Evolutionary conservation across 768 basidiomycete species (phyloP).

Genomic region (Daedaleopsis nitida): DNA sequence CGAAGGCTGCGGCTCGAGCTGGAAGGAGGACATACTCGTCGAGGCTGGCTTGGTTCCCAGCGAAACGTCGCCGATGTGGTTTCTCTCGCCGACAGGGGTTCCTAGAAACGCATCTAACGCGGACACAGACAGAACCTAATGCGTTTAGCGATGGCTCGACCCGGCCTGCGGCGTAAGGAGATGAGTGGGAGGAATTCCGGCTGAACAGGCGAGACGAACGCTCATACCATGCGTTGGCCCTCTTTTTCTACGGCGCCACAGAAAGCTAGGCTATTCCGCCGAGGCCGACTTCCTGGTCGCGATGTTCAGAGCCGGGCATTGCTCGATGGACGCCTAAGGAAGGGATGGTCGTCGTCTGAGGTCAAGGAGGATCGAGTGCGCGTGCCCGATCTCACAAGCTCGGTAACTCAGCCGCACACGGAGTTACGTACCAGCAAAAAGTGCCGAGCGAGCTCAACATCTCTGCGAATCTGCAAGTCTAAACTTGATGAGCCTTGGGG

Average conservation of each 20-base stretch:
- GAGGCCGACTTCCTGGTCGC: not conserved
- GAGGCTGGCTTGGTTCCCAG: not conserved
- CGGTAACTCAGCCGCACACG: not conserved
- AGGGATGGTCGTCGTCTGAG: not conserved
- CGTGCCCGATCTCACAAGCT: not conserved
- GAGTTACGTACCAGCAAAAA: not conserved
- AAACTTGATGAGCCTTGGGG: not conserved
- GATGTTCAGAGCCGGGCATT: not conserved
- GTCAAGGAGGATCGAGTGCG: not conserved
- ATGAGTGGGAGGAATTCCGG: slow-evolving; percentile 3
- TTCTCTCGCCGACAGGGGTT: not conserved
- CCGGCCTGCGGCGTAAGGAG: slow-evolving; percentile 8
- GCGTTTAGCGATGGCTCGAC: slow-evolving; percentile 3
- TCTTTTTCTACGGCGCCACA: not conserved
- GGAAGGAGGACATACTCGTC: slow-evolving; percentile 2
- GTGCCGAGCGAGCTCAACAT: not conserved
- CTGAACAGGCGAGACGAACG: not conserved
- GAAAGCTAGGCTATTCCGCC: not conserved
- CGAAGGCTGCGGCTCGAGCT: not conserved
- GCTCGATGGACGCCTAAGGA: not conserved
- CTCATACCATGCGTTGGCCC: not conserved
- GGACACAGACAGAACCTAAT: slow-evolving; percentile 8
- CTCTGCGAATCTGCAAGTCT: not conserved
- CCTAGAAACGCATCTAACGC: not conserved
- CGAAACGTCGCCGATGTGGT: not conserved